These are phyloP conservation scores for Polygonum aviculare DNA, from an alignment of 148 eudicot species.

Conservation along the genomic window DNA sequence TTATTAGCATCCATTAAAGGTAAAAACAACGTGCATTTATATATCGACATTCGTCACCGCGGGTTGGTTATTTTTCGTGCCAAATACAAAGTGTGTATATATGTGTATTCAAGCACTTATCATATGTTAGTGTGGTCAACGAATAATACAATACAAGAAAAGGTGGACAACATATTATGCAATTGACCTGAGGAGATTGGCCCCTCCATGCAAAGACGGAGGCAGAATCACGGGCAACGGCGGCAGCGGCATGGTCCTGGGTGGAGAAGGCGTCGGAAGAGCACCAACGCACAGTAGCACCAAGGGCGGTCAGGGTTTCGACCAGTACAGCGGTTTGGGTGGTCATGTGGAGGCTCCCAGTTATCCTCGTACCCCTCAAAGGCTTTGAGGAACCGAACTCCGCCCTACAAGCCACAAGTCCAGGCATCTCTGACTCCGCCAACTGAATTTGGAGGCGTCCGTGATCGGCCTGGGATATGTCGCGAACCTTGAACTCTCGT, in stretches of 20 bases:
- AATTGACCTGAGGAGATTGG: constrained; percentile 52
- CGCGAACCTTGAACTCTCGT: constrained; percentile 89
- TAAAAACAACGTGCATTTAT: too few species aligned
- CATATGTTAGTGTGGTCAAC: too few species aligned
- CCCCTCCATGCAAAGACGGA: constrained; percentile 98
- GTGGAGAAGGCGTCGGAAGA: constrained; percentile 96
- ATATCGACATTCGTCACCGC: too few species aligned
- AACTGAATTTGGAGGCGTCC: constrained; percentile 84
- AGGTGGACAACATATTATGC: background rate
- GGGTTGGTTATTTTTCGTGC: too few species aligned
- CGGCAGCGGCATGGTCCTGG: constrained; percentile 85
- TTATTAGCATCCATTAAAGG: too few species aligned
- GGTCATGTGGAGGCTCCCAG: constrained; percentile 91
- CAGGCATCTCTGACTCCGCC: constrained; percentile 95
- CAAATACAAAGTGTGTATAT: too few species aligned
- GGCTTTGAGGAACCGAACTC: constrained; percentile 85
- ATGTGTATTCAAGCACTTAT: too few species aligned
- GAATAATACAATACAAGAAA: too few species aligned
- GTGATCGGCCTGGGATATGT: constrained; percentile 88
- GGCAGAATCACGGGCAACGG: constrained; percentile 61
- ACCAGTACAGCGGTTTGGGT: constrained; percentile 89
- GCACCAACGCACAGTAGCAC: constrained; percentile 94
- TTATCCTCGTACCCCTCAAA: constrained; percentile 68
- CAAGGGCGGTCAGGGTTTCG: constrained; percentile 80
- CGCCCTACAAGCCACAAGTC: constrained; percentile 62